These are phyloP conservation scores for Cicer chorassanicum DNA, from an alignment of 306 rosid species.

Conservation along the genomic window DNA sequence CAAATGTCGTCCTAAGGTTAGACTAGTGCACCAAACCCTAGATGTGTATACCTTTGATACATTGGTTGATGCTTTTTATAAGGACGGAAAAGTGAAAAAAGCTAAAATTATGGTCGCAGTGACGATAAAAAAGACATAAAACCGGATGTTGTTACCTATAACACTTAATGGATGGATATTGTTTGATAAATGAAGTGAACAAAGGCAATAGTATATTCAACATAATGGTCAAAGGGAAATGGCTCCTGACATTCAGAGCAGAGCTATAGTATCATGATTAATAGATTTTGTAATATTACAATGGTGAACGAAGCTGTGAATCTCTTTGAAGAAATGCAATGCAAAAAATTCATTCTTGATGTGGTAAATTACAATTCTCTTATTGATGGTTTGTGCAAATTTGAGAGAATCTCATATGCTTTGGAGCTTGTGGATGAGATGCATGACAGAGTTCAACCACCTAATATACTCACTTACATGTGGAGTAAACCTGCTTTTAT, in stretches of 20 bases:
- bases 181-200: background rate
- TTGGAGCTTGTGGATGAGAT: conserved; percentile 28
- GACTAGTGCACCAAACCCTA: background rate
- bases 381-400: conserved; percentile 20
- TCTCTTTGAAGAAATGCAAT: background rate
- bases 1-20: too few species aligned
- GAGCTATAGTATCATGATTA: background rate
- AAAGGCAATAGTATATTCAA: too few species aligned
- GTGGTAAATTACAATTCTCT: background rate
- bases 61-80: background rate
- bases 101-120: background rate
- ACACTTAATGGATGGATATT: too few species aligned
- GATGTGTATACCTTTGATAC: background rate
- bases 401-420: conserved; percentile 1
- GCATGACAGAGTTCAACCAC: conserved; percentile 2
- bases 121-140: background rate
- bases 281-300: background rate
- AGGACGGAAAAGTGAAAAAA: background rate
- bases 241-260: background rate
- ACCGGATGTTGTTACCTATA: background rate
- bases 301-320: background rate
- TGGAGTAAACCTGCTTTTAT: too few species aligned
- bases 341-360: background rate
- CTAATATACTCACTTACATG: conserved; percentile 4
- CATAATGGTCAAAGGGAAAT: too few species aligned